phyloP scores from a whole-genome alignment of 495 filamentous ascomycete species.

The Lasiosphaeria hispida region DNA sequence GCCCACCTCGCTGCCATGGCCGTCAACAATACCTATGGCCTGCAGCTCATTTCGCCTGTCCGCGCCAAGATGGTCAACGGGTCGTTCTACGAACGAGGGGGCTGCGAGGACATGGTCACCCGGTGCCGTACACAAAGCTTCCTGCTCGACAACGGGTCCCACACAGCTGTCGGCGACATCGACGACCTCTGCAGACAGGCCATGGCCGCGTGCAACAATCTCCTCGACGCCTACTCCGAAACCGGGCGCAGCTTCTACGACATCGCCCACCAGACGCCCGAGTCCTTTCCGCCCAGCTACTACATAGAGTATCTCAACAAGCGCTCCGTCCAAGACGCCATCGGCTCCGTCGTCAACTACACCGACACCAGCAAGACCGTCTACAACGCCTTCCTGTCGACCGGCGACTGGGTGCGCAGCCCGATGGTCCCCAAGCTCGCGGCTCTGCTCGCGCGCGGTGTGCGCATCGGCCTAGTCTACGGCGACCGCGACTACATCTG shows the following conservation, averaged over 20 bases:
- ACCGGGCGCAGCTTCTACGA: constrained; percentile 61
- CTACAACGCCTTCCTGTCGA: constrained; percentile 49
- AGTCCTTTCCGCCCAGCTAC: constrained; percentile 63
- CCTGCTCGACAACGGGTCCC: constrained; percentile 43
- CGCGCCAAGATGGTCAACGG: constrained; percentile 36
- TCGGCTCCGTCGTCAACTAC: constrained; percentile 67
- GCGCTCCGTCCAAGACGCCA: constrained; percentile 57
- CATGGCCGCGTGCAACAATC: constrained; percentile 42
- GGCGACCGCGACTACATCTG: constrained; percentile 65
- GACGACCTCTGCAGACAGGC: constrained; percentile 48
- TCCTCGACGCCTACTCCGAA: constrained; percentile 46
- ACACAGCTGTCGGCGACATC: constrained; percentile 43
- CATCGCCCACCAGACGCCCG: constrained; percentile 48
- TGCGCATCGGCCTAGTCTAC: constrained; percentile 69
- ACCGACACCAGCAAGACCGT: constrained; percentile 54
- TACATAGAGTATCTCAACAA: constrained; percentile 65
- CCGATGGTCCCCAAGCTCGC: constrained; percentile 49
- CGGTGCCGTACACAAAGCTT: constrained; percentile 46
- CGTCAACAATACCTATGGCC: constrained; percentile 72
- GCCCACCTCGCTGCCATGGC: constrained; percentile 66
- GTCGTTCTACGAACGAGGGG: constrained; percentile 45
- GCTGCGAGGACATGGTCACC: constrained; percentile 53
- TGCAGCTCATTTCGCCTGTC: constrained; percentile 55
- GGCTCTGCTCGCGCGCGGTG: constrained; percentile 50
- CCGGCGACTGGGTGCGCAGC: constrained; percentile 52